Base-by-base conservation (phyloP, 1,139 yeast genomes). In the Pichia sp. region DNA sequence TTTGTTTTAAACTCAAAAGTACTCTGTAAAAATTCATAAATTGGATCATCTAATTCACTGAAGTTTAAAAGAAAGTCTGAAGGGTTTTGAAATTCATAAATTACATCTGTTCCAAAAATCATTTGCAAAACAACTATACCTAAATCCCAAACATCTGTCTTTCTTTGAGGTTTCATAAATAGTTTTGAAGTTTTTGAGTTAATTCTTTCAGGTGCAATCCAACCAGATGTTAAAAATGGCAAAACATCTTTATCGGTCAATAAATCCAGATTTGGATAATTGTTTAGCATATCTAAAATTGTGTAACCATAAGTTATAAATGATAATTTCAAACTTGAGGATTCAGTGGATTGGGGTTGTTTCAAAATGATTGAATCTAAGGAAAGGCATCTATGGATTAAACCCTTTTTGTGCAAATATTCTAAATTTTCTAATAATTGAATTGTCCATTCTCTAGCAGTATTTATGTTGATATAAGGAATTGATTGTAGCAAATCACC, bases 81-180 rank as follows among this genome's bases (percentile, higher is more conserved):
- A 0, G 97, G 96, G 1, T 80, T 73, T 14, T 73, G 68, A 60
- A 72, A 87, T 13, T 76, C 77, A 16, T 75, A 69, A 1, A 77
- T 70, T 0, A 84, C 69, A 28, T 77, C 75, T n/a, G 72, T 66
- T 10, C 96, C 96, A 44, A 83, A 72, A 65, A 90, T 79, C 62
- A 89, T 76, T 56, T 87, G 81, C 30, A 87, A 71, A 60, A 93
- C 84, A 6, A 87, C 68, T 0, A 87, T 88, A 4, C 97, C 99
- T 48, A 91, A 71, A 61, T 87, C 87, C 96, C 97, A 93, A 7
- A 95, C 84, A 69, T 95, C 99, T 0, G 96, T 83, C 64, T 89
- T 88, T 45, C 88, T 73, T 53, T 84, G 87, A 13, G 85, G 84
- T 44, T 65, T 65, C 9, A 57, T 52, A 25, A 61, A 58, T 45